Evolutionary conservation across 768 basidiomycete species (phyloP), one percentile per base, ranked within the genome.

Genomic region (Auricularia auricula-judae): DNA sequence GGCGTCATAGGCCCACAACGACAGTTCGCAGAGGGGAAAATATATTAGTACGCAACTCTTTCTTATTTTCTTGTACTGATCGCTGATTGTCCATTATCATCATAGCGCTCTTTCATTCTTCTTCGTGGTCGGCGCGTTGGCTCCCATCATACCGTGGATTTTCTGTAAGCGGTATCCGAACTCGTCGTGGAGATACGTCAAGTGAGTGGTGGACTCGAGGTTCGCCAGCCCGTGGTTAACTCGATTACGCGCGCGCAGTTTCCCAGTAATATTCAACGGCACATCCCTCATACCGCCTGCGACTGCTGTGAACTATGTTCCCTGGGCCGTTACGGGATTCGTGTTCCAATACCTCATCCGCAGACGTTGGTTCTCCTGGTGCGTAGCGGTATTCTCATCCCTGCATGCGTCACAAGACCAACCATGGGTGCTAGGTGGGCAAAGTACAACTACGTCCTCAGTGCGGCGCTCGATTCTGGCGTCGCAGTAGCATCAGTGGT

Each of bases 1-100:
- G 88, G 88, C 29, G 82, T 86, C 18, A 83, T 91, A 62, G 89
- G 89, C 1, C 89, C 89, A 18, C 74, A 68, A 36, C 69, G 77
- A 21, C 80, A 82, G 68, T 89, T 87, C 71, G 82, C 82, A 0
- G 71, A 76, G 39, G 82, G 80, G 8, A 79, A 81, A 65, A 72
- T 83, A 21, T 89, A 89, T 71, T 83, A 81, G 47, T 51, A 21
- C 47, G 47, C 21, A 10, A 10, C 21, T 51, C 18, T 10, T 5
- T 21, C 47, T 10, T 5, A 16, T 51, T 21, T 18, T 18, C 47
- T 8, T 5, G 47, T 18, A 10, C 10, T 44, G 11, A 10, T 51
- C 47, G 21, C 21, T 51, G 14, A 21, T 18, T 5, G 16, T 12
- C 11, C 16, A 14, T 14, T 42, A 14, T 14, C 1, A 7, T 14